These are phyloP conservation scores for Termitomyces sp. DNA, from an alignment of 768 basidiomycete species.

Conservation along the genomic window DNA sequence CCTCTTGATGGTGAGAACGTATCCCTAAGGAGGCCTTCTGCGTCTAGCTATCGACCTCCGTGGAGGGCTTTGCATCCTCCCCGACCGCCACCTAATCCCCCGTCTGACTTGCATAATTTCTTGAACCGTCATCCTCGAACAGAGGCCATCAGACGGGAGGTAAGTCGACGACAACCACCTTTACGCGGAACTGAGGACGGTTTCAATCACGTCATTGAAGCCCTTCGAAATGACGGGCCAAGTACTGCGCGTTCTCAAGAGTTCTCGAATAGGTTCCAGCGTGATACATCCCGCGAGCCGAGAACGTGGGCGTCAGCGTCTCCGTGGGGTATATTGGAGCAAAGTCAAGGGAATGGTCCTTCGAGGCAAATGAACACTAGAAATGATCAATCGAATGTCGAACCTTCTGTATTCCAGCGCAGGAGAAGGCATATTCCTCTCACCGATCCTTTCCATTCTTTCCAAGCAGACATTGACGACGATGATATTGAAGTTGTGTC, in stretches of 20 bases:
- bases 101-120: constrained; percentile 19
- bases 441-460: not conserved
- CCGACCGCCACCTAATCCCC: not conserved
- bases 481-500: not conserved
- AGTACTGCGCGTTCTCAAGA: constrained; percentile 27
- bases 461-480: not conserved
- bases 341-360: not conserved
- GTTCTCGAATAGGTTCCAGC: constrained; percentile 23
- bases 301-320: constrained; percentile 1
- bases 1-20: not conserved
- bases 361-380: not conserved
- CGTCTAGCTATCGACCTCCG: not conserved
- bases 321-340: constrained; percentile 12
- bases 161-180: constrained; percentile 1
- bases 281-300: constrained; percentile 15
- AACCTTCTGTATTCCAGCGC: not conserved
- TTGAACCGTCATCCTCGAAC: constrained; percentile 22
- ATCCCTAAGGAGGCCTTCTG: not conserved
- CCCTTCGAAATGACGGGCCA: constrained; percentile 28
- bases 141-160: constrained; percentile 25
- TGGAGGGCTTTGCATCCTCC: constrained; percentile 1
- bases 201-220: constrained; percentile 26
- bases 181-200: constrained; percentile 20
- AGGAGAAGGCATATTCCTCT: constrained; percentile 2
- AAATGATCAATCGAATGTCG: not conserved